Percentiles rank a stretch among this genome's conserved stretches.
phyloP scores from a whole-genome alignment of 2,329 filamentous ascomycete genomes.

The Sporothrix pseudoabietina region DNA sequence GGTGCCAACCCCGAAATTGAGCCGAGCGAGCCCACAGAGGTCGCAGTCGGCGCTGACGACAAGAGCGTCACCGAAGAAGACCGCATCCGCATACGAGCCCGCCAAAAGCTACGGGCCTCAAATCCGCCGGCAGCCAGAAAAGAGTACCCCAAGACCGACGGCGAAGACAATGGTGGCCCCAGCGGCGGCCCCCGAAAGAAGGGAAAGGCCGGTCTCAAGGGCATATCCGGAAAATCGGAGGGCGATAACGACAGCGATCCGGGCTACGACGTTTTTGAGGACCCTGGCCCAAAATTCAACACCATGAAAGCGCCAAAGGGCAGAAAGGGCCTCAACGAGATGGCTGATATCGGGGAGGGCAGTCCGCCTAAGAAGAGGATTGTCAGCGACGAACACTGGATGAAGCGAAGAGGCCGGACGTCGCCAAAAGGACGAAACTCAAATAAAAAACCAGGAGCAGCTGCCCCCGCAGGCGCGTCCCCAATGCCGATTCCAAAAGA shows the following conservation, averaged over 20 bases:
- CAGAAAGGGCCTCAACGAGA: constrained; percentile 38
- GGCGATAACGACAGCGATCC: constrained; percentile 31
- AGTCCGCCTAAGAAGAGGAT: constrained; percentile 84
- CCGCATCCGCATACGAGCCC: constrained; percentile 58
- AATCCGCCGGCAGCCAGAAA: not conserved
- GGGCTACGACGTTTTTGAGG: constrained; percentile 34
- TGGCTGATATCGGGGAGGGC: constrained; percentile 44
- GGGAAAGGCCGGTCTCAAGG: constrained; percentile 35
- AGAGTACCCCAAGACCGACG: constrained; percentile 32
- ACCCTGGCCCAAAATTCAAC: constrained; percentile 22
- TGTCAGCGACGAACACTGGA: constrained; percentile 91
- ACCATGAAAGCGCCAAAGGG: constrained; percentile 24
- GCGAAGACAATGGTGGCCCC: constrained; percentile 38
- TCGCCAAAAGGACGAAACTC: constrained; percentile 41
- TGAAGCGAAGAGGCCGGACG: constrained; percentile 57
- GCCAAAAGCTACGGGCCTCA: constrained; percentile 42
- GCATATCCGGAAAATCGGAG: constrained; percentile 4
- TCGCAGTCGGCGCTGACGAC: constrained; percentile 62
- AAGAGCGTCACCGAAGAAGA: constrained; percentile 64
- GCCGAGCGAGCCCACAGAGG: constrained; percentile 61
- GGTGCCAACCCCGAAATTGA: constrained; percentile 54
- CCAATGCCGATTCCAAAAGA: constrained; percentile 57
- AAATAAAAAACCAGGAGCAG: constrained; percentile 37
- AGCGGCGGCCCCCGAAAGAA: constrained; percentile 28
- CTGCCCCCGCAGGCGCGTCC: constrained; percentile 36